Evolutionary conservation across 1,139 yeast species (phyloP).

Genomic region (Entelexis sorbosivorans): DNA sequence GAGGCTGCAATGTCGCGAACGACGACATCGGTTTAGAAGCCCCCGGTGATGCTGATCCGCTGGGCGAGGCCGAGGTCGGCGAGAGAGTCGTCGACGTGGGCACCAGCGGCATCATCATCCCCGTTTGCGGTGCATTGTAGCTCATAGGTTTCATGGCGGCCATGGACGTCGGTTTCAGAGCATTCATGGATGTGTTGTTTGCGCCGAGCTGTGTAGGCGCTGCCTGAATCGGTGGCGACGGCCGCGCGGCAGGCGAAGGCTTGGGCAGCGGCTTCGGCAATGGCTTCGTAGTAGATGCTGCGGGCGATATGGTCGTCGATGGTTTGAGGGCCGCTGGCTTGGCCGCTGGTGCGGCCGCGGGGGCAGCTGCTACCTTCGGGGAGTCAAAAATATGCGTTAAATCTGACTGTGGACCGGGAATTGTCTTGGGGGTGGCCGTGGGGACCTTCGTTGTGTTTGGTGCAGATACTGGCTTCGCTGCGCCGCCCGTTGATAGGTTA

Average conservation of each 20-base stretch:
- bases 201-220: neutral
- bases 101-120: conserved; percentile 10
- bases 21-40: neutral
- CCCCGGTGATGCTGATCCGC: neutral
- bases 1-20: conserved; percentile 12
- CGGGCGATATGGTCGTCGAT: neutral
- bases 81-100: conserved; percentile 6
- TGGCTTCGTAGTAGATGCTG: neutral
- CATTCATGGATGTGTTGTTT: neutral
- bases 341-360: neutral
- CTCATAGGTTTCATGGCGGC: neutral
- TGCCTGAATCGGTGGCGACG: neutral
- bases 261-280: neutral
- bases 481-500: neutral
- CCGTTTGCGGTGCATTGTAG: neutral
- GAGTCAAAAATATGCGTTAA: neutral
- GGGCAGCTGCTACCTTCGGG: neutral
- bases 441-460: neutral
- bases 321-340: neutral
- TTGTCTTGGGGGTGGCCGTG: neutral
- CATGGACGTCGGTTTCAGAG: neutral
- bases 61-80: neutral
- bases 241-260: neutral
- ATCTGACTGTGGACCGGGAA: neutral
- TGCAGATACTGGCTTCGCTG: neutral